phyloP scores from a whole-genome alignment of 2,329 filamentous ascomycete genomes.

The Clonostachys sp. region DNA sequence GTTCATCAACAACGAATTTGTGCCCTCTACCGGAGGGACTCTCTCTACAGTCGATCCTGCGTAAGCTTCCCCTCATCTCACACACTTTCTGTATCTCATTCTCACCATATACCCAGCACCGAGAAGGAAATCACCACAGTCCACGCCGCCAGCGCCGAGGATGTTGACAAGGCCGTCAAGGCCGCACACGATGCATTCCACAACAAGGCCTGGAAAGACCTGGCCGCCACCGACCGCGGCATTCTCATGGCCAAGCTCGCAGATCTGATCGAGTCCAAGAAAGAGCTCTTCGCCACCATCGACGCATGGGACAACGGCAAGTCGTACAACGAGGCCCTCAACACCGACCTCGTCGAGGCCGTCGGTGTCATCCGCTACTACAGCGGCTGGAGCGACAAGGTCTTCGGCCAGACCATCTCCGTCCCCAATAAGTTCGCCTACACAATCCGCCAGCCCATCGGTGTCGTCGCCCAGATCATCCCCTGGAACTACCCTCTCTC shows the following conservation, averaged over 20 bases:
- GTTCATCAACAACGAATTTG: slow-evolving; percentile 13
- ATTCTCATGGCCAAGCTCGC: slow-evolving; percentile 64
- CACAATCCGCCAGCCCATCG: slow-evolving; percentile 63
- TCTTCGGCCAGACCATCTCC: slow-evolving; percentile 66
- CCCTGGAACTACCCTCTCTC: slow-evolving; percentile 69
- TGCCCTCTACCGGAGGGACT: slow-evolving; percentile 7
- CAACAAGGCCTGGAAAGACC: slow-evolving; percentile 59
- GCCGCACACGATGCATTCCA: slow-evolving; percentile 60
- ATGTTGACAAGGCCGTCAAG: slow-evolving; percentile 12
- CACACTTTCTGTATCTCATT: background rate
- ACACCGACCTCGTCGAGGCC: slow-evolving; percentile 47
- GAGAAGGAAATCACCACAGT: slow-evolving; percentile 9
- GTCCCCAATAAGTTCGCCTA: slow-evolving; percentile 63
- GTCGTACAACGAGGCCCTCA: slow-evolving; percentile 53
- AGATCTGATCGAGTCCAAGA: slow-evolving; percentile 61
- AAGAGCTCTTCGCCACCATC: slow-evolving; percentile 31
- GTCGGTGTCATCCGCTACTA: slow-evolving; percentile 53
- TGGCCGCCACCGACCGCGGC: slow-evolving; percentile 60
- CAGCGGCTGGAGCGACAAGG: slow-evolving; percentile 67
- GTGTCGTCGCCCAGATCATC: slow-evolving; percentile 65
- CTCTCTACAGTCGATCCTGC: slow-evolving; percentile 10
- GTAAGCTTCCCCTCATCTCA: slow-evolving; percentile 2
- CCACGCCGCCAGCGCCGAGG: slow-evolving; percentile 6
- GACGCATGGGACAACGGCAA: slow-evolving; percentile 81
- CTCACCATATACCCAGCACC: slow-evolving; percentile 3